A percentile compares a stretch with the other conserved stretches of the same genome.
These are phyloP conservation scores for Venturia nashicola DNA, from an alignment of 2,329 filamentous ascomycete genomes.

Conservation along the genomic window DNA sequence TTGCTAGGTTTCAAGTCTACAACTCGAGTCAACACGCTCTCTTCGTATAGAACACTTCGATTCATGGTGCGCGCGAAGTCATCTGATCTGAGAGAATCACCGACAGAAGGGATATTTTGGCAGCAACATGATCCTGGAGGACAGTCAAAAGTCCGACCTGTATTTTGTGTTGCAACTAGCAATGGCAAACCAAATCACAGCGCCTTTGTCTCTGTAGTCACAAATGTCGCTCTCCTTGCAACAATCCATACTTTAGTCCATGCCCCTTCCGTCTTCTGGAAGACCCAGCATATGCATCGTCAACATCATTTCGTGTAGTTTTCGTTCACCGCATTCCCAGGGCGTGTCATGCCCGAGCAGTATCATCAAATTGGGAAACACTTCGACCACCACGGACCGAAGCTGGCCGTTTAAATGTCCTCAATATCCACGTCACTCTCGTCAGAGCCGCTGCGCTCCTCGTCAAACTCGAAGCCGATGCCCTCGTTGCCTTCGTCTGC, in stretches of 20 bases:
- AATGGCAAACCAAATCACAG: background rate
- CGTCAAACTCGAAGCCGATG: conserved; percentile 97
- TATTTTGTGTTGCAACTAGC: background rate
- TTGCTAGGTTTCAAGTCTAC: background rate
- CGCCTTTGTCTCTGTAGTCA: background rate
- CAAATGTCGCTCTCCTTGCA: background rate
- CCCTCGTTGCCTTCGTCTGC: conserved; percentile 87
- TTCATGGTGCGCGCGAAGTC: background rate
- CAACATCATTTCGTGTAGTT: background rate
- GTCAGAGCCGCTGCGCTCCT: conserved; percentile 61
- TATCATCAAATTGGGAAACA: background rate
- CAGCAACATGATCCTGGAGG: no score
- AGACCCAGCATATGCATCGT: background rate
- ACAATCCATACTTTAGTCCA: background rate
- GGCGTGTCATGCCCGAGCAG: background rate
- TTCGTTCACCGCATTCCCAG: background rate
- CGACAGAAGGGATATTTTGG: background rate
- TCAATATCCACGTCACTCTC: conserved; percentile 71
- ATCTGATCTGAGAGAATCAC: background rate
- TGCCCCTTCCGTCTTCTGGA: background rate
- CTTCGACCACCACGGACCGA: background rate
- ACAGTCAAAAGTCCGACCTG: background rate
- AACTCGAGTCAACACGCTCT: background rate
- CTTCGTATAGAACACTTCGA: background rate
- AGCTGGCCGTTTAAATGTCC: conserved; percentile 56